Base-by-base conservation (phyloP, 148 eudicot species). In the Chenopodium album region DNA sequence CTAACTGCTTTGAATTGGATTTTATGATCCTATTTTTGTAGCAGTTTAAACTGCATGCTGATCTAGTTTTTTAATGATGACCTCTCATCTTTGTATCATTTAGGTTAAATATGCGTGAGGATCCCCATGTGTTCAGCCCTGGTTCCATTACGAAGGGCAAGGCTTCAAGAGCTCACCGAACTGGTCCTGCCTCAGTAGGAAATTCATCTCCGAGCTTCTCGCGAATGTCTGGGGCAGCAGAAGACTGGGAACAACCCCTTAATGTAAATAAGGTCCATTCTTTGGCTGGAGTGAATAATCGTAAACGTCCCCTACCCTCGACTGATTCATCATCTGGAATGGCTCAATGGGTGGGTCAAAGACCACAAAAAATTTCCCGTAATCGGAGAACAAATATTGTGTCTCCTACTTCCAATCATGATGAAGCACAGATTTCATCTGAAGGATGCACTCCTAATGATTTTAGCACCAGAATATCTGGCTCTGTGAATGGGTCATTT, bases 281-380 rank as follows among this genome's bases (percentile, higher is more conserved):
- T 62, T 71, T 86, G 79, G 90, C 89, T 76, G 94, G 90, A 59
- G 74, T 85, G 34, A 89, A 85, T 81, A 91, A 86, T 87, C 94
- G 93, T 48, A 95, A 93, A 82, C 94, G 98, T 70, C 76, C 92
- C 28, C 84, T 93, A 77, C 83, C 97, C 59, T 73, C 90, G 20
- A 94, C 92, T 63, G 83, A 93, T 75, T 86, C 97, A 47, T 93
- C 96, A 41, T 91, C 95, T 23, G 90, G 92, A 46, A 92, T 95
- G 86, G 88, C 97, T 80, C 95, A 95, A 79, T 93, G 96, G 97
- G 96, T 75, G 72, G 95, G 94, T 83, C 98, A 95, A 84, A 92
- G 97, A 79, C 94, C 95, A 54, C 98, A 90, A 72, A 93, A 95
- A 78, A 93, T 91, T 29, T 92, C 98, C 46, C 97, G 98, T 77